Evolutionary conservation across 371 early-diverging fungal species (phyloP).

Genomic region (Mucor sp.): DNA sequence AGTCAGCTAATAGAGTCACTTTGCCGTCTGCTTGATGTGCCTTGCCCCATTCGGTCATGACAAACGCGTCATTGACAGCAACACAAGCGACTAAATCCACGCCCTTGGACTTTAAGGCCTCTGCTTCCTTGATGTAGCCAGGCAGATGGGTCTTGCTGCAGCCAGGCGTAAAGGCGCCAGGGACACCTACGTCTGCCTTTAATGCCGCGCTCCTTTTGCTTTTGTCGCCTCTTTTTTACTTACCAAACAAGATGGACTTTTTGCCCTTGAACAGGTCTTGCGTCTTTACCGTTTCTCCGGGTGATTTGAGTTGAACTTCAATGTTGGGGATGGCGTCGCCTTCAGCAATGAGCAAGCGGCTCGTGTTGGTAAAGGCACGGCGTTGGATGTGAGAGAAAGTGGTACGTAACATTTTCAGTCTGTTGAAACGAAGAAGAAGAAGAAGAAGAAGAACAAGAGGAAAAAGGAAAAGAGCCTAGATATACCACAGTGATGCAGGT

Average conservation of each 20-base stretch:
- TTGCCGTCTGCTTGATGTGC: slow-evolving; percentile 33
- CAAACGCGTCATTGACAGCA: slow-evolving; percentile 73
- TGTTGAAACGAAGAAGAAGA: neutral
- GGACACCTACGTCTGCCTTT: slow-evolving; percentile 50
- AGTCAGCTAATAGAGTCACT: slow-evolving; percentile 68
- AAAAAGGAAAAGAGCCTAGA: neutral
- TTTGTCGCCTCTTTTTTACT: too few species aligned
- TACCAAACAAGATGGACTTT: slow-evolving; percentile 53
- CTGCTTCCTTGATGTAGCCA: slow-evolving; percentile 63
- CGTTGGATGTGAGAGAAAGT: slow-evolving; percentile 18
- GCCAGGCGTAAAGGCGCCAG: slow-evolving; percentile 70
- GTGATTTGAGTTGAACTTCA: slow-evolving; percentile 44
- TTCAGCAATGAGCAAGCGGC: slow-evolving; percentile 27
- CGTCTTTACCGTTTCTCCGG: slow-evolving; percentile 44
- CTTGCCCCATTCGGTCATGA: slow-evolving; percentile 76
- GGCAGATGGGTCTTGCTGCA: slow-evolving; percentile 73
- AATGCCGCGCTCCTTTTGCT: too few species aligned
- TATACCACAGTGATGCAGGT: too few species aligned
- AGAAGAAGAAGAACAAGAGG: neutral
- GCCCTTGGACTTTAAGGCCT: slow-evolving; percentile 59
- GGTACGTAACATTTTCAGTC: slow-evolving; percentile 15
- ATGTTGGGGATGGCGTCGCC: slow-evolving; percentile 42
- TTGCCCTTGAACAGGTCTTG: slow-evolving; percentile 44
- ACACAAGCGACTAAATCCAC: slow-evolving; percentile 69
- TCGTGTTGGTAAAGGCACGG: slow-evolving; percentile 23